Conservation (phyloP, 2,329 filamentous ascomycete genomes). For the Setomelanomma holmii region DNA sequence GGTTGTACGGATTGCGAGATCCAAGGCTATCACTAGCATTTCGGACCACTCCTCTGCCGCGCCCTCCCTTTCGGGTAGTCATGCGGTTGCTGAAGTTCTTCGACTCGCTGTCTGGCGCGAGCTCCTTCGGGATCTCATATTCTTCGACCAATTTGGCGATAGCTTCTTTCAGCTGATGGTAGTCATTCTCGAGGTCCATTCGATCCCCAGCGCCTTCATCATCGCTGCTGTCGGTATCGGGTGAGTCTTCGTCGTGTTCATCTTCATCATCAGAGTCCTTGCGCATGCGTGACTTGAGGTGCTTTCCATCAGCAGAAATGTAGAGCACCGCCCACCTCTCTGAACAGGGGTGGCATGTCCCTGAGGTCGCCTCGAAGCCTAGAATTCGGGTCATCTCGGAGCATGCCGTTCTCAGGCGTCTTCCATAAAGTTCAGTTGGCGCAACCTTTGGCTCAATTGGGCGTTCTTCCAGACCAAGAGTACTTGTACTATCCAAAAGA, state of each 20-base stretch:
- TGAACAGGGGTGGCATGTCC: constrained; percentile 77
- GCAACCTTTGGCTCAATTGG: constrained; percentile 57
- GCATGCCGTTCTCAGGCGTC: constrained; percentile 69
- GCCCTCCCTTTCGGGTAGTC: constrained; percentile 52
- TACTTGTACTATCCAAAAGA: constrained; percentile 57
- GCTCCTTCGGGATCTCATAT: constrained; percentile 76
- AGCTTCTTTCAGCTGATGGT: constrained; percentile 80
- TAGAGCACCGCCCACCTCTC: constrained; percentile 86
- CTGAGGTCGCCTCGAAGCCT: constrained; percentile 69
- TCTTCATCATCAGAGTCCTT: constrained; percentile 72
- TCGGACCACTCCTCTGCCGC: constrained; percentile 34
- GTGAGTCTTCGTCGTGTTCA: constrained; percentile 66
- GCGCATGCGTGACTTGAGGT: constrained; percentile 73
- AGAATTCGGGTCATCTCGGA: constrained; percentile 74
- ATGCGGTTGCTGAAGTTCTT: constrained; percentile 76
- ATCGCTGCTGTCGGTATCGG: constrained; percentile 58
- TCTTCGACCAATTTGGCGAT: constrained; percentile 83
- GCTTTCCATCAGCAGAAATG: constrained; percentile 74
- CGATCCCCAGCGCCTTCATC: constrained; percentile 53
- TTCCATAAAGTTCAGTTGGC: constrained; percentile 51
- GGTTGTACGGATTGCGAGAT: constrained; percentile 62
- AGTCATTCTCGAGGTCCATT: constrained; percentile 75
- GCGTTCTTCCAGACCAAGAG: constrained; percentile 31
- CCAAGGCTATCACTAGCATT: constrained; percentile 39
- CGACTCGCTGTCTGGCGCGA: constrained; percentile 65